Evolutionary conservation across 768 basidiomycete genomes (phyloP), one percentile per base, ranked within the genome.

Genomic region (Suillus lakei): DNA sequence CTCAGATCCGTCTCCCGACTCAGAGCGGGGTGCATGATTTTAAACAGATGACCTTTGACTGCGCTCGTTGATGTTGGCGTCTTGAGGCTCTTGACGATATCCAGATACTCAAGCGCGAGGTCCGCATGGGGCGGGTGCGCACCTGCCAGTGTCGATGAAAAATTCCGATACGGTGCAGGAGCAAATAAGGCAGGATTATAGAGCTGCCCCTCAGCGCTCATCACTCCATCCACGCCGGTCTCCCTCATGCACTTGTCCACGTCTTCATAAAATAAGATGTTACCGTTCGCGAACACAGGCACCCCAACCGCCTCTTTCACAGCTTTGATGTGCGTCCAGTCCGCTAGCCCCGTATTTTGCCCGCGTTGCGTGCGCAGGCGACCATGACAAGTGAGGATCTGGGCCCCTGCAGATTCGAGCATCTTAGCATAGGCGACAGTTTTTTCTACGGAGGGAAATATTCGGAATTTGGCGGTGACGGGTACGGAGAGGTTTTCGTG

Each of bases 221-320:
- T 98, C 64, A 99, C 89, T 0, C 88, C 97, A 71, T 98, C 95
- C 7, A 88, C 91, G 16, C 95, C 94, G 0, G 98, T 99, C 58
- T 86, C 86, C 28, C 85, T 84, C 38, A 99, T 79, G 76, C 96
- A 98, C 13, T 82, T 80, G 60, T 84, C 83, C 55, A 98, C 86
- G 76, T 99, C 96, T n/a, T 87, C 84, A 51, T 91, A 85, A 75
- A 90, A 94, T 15, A 98, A 88, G 65, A 98, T 87, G 76, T 98
- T 99, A 34, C 98, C 98, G 76, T 99, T 99, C 0, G 97, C 96
- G 74, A 99, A 93, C 5, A 99, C 96, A 4, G 96, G 97, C 0
- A 99, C 86, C 0, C 87, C 88, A 43, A 99, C 93, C 1, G 93
- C 92, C 69, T 91, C 77, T 76, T 96, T 98, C 70, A 99, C 95